phyloP scores from a whole-genome alignment of 305 asterid genomes.

The Euphrasia arctica region DNA sequence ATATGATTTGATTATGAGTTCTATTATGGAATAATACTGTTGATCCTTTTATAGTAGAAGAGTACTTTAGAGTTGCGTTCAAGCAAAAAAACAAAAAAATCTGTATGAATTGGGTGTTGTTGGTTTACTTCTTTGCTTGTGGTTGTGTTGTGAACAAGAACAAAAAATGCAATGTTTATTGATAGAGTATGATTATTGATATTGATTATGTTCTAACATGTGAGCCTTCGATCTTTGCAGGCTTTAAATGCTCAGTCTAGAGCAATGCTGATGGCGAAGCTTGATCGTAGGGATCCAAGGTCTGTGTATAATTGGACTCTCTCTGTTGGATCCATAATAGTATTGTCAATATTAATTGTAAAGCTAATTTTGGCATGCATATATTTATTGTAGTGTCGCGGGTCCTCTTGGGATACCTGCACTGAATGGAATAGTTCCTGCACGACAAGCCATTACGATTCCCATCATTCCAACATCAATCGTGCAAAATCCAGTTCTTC shows the following conservation, averaged over 20 bases:
- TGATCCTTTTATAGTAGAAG: no score
- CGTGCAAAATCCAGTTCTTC: conserved; percentile 45
- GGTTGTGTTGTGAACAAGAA: no score
- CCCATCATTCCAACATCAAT: conserved; percentile 59
- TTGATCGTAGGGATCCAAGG: conserved; percentile 97
- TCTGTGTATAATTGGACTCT: conserved; percentile 25
- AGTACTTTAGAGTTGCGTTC: no score
- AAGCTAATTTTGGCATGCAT: conserved; percentile 11
- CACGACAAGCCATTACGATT: conserved; percentile 58
- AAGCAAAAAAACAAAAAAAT: no score
- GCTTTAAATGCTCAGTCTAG: conserved; percentile 94
- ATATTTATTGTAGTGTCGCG: conserved; percentile 43
- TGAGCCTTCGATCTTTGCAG: conserved; percentile 37
- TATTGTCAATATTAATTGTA: conserved; percentile 7
- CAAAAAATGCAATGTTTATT: no score
- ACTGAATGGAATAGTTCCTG: conserved; percentile 60
- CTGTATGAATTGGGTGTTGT: no score
- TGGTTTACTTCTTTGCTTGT: no score
- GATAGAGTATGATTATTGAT: no score
- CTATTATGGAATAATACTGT: no score
- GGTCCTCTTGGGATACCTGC: conserved; percentile 70
- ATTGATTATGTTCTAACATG: conserved; percentile 1
- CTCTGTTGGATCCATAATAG: conserved; percentile 6
- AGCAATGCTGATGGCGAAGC: conserved; percentile 91
- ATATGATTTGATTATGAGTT: no score